phyloP scores from a whole-genome alignment of 2,329 filamentous ascomycete species.

The Corinectria fuckeliana region DNA sequence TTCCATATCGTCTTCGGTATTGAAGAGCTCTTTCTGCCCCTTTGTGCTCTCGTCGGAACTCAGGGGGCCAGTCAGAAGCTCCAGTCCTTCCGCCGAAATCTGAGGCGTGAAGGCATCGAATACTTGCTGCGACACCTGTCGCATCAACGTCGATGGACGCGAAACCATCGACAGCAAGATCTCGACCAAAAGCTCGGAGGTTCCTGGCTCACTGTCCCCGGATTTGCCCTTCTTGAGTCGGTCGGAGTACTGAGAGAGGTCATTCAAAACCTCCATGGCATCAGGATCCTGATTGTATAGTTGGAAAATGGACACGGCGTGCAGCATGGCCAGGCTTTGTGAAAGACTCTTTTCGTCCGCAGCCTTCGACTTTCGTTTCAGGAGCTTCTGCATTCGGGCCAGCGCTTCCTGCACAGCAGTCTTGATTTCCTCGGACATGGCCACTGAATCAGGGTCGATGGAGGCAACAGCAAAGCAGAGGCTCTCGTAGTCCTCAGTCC shows the following conservation, averaged over 20 bases:
- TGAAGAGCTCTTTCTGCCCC: slow-evolving; percentile 87
- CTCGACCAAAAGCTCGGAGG: slow-evolving; percentile 80
- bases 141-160: slow-evolving; percentile 82
- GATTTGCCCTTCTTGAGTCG: slow-evolving; percentile 60
- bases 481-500: slow-evolving; percentile 58
- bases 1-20: slow-evolving; percentile 67
- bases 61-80: slow-evolving; percentile 71
- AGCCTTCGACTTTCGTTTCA: slow-evolving; percentile 49
- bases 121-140: slow-evolving; percentile 85
- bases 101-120: slow-evolving; percentile 82
- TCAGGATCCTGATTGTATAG: slow-evolving; percentile 90
- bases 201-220: slow-evolving; percentile 59
- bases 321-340: slow-evolving; percentile 78
- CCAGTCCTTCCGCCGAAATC: slow-evolving; percentile 75
- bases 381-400: slow-evolving; percentile 59
- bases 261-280: slow-evolving; percentile 80
- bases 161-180: slow-evolving; percentile 90
- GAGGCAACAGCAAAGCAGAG: slow-evolving; percentile 62
- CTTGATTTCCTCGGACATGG: slow-evolving; percentile 62
- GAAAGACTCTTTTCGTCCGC: slow-evolving; percentile 49
- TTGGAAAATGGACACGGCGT: slow-evolving; percentile 84
- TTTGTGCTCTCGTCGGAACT: slow-evolving; percentile 79
- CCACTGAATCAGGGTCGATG: slow-evolving; percentile 58
- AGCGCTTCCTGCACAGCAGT: slow-evolving; percentile 59
- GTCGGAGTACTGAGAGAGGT: slow-evolving; percentile 78